Evolutionary conservation across 1,284 basidiomycete species (phyloP).

Genomic region (Moesziomyces aphidis): DNA sequence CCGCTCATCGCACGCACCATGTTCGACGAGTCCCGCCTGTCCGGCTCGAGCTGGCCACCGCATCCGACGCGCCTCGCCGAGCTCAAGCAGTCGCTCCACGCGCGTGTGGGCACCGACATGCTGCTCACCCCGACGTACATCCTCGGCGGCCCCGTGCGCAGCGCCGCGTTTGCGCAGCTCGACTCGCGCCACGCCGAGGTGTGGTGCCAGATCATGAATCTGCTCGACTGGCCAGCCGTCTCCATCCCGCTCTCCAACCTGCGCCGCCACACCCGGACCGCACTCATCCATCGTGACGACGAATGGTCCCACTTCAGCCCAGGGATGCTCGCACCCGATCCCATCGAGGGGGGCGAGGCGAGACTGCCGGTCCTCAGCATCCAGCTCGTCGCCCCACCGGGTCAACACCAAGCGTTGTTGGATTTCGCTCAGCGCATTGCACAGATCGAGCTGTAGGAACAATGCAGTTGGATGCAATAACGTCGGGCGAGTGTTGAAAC

Average conservation of each 20-base stretch:
- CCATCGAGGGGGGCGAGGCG: background rate
- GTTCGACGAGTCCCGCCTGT: constrained; percentile 33
- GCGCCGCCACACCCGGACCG: background rate
- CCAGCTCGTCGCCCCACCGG: constrained; percentile 27
- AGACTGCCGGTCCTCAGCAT: constrained; percentile 18
- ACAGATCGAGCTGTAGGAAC: background rate
- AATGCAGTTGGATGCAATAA: constrained; percentile 36
- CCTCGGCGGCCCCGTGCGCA: constrained; percentile 19
- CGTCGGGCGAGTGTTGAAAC: constrained; percentile 20
- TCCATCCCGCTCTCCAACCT: constrained; percentile 15
- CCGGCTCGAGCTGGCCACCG: constrained; percentile 9
- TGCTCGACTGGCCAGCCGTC: constrained; percentile 40
- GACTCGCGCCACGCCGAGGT: constrained; percentile 21
- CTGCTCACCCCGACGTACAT: constrained; percentile 34
- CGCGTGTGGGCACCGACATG: constrained; percentile 5
- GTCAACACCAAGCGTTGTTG: constrained; percentile 16
- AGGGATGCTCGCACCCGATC: constrained; percentile 2
- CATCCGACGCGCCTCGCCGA: background rate
- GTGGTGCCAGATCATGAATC: constrained; percentile 43
- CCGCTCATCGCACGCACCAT: constrained; percentile 31
- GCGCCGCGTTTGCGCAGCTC: constrained; percentile 7
- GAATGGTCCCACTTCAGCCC: constrained; percentile 6
- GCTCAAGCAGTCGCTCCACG: constrained; percentile 7
- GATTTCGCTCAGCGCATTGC: constrained; percentile 15
- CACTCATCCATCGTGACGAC: constrained; percentile 3